phyloP scores from a whole-genome alignment of 2,329 filamentous ascomycete genomes.

The Didymella glomerata region DNA sequence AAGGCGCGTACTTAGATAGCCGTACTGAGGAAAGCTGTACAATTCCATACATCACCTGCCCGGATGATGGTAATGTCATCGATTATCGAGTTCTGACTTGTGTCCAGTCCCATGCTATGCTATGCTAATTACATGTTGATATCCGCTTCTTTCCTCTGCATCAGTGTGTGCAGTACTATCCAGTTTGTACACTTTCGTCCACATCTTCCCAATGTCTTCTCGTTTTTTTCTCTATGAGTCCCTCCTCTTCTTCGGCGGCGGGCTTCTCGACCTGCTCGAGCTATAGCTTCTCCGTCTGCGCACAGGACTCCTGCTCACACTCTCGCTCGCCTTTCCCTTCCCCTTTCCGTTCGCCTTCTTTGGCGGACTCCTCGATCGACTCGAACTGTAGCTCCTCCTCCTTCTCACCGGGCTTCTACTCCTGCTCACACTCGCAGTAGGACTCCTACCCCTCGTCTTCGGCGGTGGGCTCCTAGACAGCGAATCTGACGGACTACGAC shows the following conservation, averaged over 20 bases:
- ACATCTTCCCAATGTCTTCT: neutral
- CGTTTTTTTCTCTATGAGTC: slow-evolving; percentile 6
- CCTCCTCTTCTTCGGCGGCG: slow-evolving; percentile 26
- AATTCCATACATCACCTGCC: neutral
- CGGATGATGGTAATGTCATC: neutral
- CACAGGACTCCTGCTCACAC: slow-evolving; percentile 17
- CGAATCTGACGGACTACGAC: slow-evolving; percentile 33
- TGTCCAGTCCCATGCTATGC: slow-evolving; percentile 2
- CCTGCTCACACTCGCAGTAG: slow-evolving; percentile 19
- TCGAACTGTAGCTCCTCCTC: slow-evolving; percentile 9
- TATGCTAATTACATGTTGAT: slow-evolving; percentile 9
- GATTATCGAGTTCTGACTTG: neutral
- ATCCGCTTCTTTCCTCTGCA: neutral
- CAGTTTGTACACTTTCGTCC: neutral
- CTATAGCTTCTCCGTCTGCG: slow-evolving; percentile 23
- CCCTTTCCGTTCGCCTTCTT: slow-evolving; percentile 18
- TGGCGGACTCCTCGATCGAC: slow-evolving; percentile 15
- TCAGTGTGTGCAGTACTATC: neutral
- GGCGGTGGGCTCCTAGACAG: slow-evolving; percentile 28
- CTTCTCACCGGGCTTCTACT: slow-evolving; percentile 15
- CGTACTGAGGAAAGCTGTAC: no score
- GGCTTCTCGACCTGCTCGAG: slow-evolving; percentile 22
- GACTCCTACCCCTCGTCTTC: slow-evolving; percentile 22
- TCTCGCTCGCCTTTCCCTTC: slow-evolving; percentile 13
- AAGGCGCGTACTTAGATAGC: no score